A percentile compares a stretch with the other conserved stretches of the same genome.
Evolutionary conservation across 2,329 filamentous ascomycete genomes (phyloP).

Genomic region (Pseudocercospora pini-densiflorae): DNA sequence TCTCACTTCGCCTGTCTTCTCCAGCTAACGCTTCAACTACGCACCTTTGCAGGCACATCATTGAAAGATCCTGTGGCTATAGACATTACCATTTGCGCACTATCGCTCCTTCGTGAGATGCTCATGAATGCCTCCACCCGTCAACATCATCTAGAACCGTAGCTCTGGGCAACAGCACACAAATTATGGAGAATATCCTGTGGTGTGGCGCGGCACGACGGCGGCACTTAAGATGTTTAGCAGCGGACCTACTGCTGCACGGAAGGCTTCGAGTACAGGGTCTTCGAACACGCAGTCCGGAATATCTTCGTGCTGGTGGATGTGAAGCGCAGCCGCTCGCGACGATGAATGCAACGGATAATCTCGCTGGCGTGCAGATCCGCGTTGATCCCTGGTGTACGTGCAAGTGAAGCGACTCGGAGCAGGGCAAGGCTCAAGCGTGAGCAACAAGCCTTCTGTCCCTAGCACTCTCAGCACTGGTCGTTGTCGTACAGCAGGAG

Average conservation of each 20-base stretch:
- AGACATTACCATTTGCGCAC: no score
- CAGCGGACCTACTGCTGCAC: not conserved
- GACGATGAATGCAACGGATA: constrained; percentile 5
- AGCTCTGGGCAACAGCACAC: not conserved
- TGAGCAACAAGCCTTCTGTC: constrained; percentile 4
- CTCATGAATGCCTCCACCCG: not conserved
- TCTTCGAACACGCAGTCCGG: not conserved
- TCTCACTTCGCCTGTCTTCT: not conserved
- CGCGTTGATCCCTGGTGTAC: constrained; percentile 3
- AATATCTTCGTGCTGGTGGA: constrained; percentile 1
- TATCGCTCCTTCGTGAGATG: not conserved
- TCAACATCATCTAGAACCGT: not conserved
- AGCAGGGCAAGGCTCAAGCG: constrained; percentile 6
- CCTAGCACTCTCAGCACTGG: not conserved
- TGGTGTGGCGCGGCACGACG: constrained; percentile 1
- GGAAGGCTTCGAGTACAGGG: not conserved
- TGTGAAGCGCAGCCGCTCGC: not conserved
- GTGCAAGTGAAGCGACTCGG: constrained; percentile 9
- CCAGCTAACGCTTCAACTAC: not conserved
- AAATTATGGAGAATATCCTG: not conserved
- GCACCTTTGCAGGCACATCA: not conserved
- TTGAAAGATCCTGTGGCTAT: not conserved
- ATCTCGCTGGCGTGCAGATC: constrained; percentile 9
- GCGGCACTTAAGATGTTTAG: not conserved
- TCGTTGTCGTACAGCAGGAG: constrained; percentile 7